Evolutionary conservation across 2,329 filamentous ascomycete genomes (phyloP).

Genomic region (Sclerotinia nivalis): DNA sequence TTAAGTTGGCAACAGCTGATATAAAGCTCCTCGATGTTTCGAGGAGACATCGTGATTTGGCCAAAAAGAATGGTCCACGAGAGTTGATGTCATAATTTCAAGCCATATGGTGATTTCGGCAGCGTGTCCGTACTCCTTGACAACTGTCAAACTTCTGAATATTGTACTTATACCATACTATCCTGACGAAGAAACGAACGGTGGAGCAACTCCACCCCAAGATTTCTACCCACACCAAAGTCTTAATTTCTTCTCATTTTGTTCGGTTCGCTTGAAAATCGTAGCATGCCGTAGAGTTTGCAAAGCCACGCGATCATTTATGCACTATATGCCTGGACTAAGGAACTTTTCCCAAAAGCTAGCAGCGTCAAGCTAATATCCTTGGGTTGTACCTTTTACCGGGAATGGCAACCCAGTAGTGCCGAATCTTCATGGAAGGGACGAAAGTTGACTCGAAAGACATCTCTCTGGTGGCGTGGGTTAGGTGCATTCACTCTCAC

Average conservation of each 20-base stretch:
- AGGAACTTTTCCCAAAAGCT: background rate
- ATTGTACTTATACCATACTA: background rate
- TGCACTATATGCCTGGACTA: background rate
- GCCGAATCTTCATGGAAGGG: background rate
- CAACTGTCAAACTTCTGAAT: background rate
- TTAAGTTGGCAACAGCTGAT: background rate
- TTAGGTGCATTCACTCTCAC: background rate
- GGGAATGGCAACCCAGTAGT: background rate
- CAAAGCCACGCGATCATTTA: background rate
- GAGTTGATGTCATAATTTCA: background rate
- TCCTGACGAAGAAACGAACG: background rate
- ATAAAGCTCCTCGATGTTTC: slow-evolving; percentile 6
- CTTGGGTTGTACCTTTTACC: background rate
- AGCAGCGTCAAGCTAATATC: background rate
- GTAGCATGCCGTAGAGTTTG: too few relatives aligned
- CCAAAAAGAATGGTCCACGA: background rate
- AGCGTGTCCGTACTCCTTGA: background rate
- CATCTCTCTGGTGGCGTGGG: background rate
- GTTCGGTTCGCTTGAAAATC: background rate
- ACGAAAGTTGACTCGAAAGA: background rate
- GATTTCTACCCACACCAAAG: background rate
- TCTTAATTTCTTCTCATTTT: background rate
- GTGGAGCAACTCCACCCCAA: too few relatives aligned
- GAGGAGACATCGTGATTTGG: background rate
- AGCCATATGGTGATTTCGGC: background rate